phyloP scores from a whole-genome alignment of 495 filamentous ascomycete genomes.

The Aspergillus coremiiformis region DNA sequence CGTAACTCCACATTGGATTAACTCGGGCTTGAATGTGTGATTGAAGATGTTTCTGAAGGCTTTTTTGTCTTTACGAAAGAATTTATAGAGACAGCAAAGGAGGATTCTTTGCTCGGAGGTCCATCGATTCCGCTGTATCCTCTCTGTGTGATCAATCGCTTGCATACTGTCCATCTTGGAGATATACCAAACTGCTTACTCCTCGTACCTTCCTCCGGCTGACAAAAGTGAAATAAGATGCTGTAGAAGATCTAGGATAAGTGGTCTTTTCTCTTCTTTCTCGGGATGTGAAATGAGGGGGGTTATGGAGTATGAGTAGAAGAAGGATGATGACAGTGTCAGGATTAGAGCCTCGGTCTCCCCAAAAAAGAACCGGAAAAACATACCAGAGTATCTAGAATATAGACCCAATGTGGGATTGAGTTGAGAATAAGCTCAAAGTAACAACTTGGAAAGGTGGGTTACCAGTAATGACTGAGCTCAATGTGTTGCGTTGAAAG shows the following conservation, averaged over 20 bases:
- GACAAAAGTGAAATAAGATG: not conserved
- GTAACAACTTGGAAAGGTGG: not conserved
- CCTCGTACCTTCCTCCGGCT: not conserved
- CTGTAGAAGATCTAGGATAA: not conserved
- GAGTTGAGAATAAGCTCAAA: not conserved
- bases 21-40: slow-evolving; percentile 10
- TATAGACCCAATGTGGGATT: not conserved
- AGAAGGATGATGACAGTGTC: not conserved
- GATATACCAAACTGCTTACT: not conserved
- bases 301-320: not conserved
- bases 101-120: slow-evolving; percentile 13
- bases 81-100: slow-evolving; percentile 24
- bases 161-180: not conserved
- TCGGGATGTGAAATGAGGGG: not conserved
- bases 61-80: slow-evolving; percentile 11
- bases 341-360: not conserved
- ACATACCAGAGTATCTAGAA: not conserved
- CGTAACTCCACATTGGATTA: slow-evolving; percentile 16
- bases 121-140: slow-evolving; percentile 15
- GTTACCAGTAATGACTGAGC: not conserved
- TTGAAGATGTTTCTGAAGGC: slow-evolving; percentile 20
- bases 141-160: not conserved
- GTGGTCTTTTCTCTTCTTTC: not conserved
- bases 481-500: not conserved
- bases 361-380: not conserved